Conservation (phyloP, 345 rosid genomes). For the Punica granatum region DNA sequence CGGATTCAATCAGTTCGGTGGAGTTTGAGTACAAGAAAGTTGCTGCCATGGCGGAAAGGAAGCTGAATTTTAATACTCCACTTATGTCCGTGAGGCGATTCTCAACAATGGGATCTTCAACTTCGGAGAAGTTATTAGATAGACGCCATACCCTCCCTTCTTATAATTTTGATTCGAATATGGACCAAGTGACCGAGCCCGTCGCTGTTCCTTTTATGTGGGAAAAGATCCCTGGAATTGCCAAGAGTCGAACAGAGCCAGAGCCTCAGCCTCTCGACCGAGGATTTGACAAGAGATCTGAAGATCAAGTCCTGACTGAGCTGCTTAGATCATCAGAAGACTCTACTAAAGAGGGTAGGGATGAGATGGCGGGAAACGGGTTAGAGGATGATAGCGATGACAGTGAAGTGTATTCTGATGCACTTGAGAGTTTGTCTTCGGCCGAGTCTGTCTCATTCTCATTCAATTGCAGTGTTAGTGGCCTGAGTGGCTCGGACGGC, state of each 20-base stretch:
- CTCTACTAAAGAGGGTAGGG: not conserved
- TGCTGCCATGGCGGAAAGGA: conserved; percentile 56
- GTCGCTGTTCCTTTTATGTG: conserved; percentile 83
- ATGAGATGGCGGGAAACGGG: conserved; percentile 17
- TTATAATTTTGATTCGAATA: conserved; percentile 19
- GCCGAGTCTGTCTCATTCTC: conserved; percentile 52
- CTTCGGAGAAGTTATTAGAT: conserved; percentile 15
- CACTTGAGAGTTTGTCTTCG: conserved; percentile 44
- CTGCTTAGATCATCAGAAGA: not conserved
- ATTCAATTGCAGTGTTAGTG: conserved; percentile 43
- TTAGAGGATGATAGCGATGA: conserved; percentile 26
- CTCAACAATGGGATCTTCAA: conserved; percentile 29
- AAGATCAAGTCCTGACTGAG: not conserved
- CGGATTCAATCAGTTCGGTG: not conserved
- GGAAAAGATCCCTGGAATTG: conserved; percentile 79
- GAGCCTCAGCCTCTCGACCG: conserved; percentile 8
- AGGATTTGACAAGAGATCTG: not conserved
- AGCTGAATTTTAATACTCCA: conserved; percentile 65
- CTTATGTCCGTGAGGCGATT: conserved; percentile 75
- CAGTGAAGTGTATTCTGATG: conserved; percentile 66
- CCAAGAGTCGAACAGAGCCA: conserved; percentile 21
- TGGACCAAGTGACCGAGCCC: conserved; percentile 64
- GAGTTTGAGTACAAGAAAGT: not conserved
- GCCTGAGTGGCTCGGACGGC: conserved; percentile 49
- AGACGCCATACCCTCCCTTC: conserved; percentile 23